A percentile compares a stretch with the other conserved stretches of the same genome.
phyloP scores from a whole-genome alignment of 176 grass and related monocot genomes.

The Rhynchospora pubera region DNA sequence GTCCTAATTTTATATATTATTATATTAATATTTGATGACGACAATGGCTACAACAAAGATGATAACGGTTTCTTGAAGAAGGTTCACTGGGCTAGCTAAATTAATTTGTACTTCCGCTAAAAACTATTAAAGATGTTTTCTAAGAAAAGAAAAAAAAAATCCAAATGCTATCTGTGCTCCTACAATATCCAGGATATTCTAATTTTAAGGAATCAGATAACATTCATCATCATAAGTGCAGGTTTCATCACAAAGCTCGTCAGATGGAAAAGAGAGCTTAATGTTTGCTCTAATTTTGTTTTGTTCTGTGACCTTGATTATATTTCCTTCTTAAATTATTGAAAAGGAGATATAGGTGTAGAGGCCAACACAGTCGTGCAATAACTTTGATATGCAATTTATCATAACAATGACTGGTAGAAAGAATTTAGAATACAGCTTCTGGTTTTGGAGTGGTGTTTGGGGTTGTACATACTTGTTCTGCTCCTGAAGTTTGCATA shows the following conservation, averaged over 20 bases:
- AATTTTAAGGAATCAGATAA: background rate
- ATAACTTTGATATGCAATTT: background rate
- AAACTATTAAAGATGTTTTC: background rate
- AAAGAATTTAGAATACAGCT: background rate
- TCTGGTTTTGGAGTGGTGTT: background rate
- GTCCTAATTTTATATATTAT: background rate
- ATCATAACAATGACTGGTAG: background rate
- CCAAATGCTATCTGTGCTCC: background rate
- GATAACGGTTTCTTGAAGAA: no score
- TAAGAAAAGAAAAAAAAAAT: background rate
- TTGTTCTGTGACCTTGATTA: background rate
- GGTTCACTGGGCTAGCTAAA: background rate
- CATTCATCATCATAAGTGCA: background rate
- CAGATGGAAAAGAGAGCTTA: background rate
- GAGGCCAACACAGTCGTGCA: background rate
- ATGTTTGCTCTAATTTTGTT: background rate
- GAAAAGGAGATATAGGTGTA: background rate
- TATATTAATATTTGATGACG: background rate
- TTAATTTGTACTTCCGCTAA: background rate
- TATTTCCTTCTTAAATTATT: background rate
- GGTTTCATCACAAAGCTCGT: background rate
- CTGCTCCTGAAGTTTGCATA: background rate
- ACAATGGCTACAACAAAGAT: background rate
- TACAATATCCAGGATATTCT: background rate
- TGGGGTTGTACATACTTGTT: background rate